These are phyloP conservation scores for Calendula officinalis DNA, from an alignment of 129 eudicot species.

Conservation along the genomic window DNA sequence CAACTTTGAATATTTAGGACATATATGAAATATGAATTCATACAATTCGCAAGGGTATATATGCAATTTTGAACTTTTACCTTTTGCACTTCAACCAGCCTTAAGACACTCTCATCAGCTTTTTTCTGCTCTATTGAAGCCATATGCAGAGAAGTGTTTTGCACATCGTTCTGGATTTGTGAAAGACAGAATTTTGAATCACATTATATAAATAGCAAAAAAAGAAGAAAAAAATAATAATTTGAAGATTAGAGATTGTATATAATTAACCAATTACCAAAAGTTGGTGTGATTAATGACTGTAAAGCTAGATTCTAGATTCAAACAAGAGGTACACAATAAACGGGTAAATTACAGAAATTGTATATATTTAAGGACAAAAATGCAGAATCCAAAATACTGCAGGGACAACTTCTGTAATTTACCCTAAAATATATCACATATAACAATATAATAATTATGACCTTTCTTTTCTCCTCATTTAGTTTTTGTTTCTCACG, in stretches of 20 bases:
- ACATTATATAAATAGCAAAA: background rate
- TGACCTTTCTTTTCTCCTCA: conserved; percentile 77
- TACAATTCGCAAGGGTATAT: too few species aligned
- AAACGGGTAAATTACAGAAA: background rate
- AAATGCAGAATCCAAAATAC: too few species aligned
- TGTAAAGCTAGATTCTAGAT: background rate
- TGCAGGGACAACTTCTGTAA: too few species aligned
- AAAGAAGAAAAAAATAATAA: background rate
- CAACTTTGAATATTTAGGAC: too few species aligned
- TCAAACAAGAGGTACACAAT: background rate
- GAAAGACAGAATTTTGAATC: conserved; percentile 5
- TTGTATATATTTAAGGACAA: background rate
- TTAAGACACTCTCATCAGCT: conserved; percentile 75
- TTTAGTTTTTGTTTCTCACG: conserved; percentile 71
- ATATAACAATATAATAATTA: background rate
- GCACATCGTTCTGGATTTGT: conserved; percentile 52
- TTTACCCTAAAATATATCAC: too few species aligned
- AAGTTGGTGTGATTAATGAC: background rate
- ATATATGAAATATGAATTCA: too few species aligned
- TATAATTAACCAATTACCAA: background rate
- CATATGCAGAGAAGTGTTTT: conserved; percentile 68
- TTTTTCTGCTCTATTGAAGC: conserved; percentile 80
- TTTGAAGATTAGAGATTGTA: background rate
- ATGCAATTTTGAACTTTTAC: conserved; percentile 24
- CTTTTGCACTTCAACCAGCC: conserved; percentile 87